These are phyloP conservation scores for Sechiopsis laciniata DNA, from an alignment of 306 rosid genomes.

Conservation along the genomic window DNA sequence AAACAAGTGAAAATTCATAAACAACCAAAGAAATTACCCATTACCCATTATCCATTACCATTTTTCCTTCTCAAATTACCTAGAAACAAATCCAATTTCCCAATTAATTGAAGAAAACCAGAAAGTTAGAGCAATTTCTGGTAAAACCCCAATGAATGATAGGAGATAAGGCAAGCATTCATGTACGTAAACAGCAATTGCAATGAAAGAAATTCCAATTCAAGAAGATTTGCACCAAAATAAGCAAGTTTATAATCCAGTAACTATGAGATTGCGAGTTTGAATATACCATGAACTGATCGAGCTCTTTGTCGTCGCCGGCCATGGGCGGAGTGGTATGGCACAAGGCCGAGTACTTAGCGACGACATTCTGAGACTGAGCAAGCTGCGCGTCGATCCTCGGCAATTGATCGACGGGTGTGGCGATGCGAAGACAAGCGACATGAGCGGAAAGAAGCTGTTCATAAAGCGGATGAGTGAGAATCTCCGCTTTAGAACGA, in stretches of 20 bases:
- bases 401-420: constrained; percentile 97
- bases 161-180: not conserved
- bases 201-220: constrained; percentile 9
- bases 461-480: constrained; percentile 77
- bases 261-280: not conserved
- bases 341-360: constrained; percentile 69
- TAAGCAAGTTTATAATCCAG: not conserved
- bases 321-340: constrained; percentile 46
- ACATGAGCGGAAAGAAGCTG: constrained; percentile 90
- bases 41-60: not conserved
- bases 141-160: not conserved
- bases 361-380: constrained; percentile 87
- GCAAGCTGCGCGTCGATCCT: constrained; percentile 92
- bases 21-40: no score
- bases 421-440: constrained; percentile 87
- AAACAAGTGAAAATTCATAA: not conserved
- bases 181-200: not conserved
- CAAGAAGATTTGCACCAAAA: not conserved
- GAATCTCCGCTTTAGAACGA: constrained; percentile 68
- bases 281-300: constrained; percentile 78
- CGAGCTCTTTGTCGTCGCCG: constrained; percentile 76
- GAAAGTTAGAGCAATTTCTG: not conserved
- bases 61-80: not conserved
- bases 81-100: not conserved
- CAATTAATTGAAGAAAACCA: constrained; percentile 8